phyloP scores from a whole-genome alignment of 2,329 filamentous ascomycete species.

The Aureobasidium lini region DNA sequence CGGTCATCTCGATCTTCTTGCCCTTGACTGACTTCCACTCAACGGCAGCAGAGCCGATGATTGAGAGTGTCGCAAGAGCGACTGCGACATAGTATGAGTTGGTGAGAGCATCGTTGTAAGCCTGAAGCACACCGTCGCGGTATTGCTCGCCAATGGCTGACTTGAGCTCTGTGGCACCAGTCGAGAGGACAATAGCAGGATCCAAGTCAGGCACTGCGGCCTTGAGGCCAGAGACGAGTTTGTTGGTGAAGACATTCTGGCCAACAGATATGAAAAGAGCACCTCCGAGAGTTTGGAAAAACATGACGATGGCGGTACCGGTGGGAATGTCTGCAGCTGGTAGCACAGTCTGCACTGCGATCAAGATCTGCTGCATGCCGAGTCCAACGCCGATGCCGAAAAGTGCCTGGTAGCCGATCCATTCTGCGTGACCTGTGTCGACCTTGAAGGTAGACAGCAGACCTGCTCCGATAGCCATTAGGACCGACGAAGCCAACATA shows the following conservation, averaged over 20 bases:
- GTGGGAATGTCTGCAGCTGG: conserved; percentile 38
- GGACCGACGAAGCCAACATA: conserved; percentile 33
- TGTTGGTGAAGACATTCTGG: conserved; percentile 45
- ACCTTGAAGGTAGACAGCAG: conserved; percentile 38
- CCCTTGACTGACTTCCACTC: conserved; percentile 61
- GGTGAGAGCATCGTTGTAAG: conserved; percentile 57
- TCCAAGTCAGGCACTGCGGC: conserved; percentile 36
- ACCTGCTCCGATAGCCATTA: conserved; percentile 41
- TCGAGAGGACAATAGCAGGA: conserved; percentile 34
- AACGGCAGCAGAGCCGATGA: conserved; percentile 49
- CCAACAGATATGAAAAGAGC: conserved; percentile 44
- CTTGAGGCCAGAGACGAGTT: conserved; percentile 35
- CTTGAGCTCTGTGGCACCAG: conserved; percentile 54
- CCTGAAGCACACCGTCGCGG: conserved; percentile 47
- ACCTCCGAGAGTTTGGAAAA: conserved; percentile 42
- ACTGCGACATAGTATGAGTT: conserved; percentile 55
- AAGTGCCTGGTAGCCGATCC: conserved; percentile 34
- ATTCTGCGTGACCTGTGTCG: conserved; percentile 31
- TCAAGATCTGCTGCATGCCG: conserved; percentile 41
- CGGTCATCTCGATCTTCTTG: conserved; percentile 33
- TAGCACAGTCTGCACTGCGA: conserved; percentile 41
- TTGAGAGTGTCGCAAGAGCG: conserved; percentile 45
- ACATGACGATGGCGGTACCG: conserved; percentile 44
- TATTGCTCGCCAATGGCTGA: conserved; percentile 43
- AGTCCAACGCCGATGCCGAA: conserved; percentile 37